Conservation (phyloP, 352 stramenopile genomes). For the Phytophthora multivora region DNA sequence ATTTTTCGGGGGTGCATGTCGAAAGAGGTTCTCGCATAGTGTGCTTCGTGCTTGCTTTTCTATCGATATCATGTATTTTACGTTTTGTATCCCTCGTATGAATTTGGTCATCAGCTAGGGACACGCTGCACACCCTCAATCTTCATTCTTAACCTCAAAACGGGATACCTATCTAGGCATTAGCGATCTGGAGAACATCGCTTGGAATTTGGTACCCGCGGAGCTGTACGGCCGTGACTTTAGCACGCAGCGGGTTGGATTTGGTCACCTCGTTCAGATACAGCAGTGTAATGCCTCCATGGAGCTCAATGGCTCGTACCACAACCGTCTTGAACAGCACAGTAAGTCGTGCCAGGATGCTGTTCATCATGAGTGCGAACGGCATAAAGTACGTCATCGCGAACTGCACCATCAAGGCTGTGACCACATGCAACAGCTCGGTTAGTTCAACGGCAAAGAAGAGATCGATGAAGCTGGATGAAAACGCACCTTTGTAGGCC, state of each 20-base stretch:
- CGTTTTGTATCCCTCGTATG: conserved; percentile 12
- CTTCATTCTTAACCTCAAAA: too few relatives aligned
- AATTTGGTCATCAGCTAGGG: neutral
- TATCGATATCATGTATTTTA: conserved; percentile 45
- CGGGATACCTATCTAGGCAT: conserved; percentile 37
- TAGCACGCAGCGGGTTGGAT: conserved; percentile 79
- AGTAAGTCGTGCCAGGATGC: conserved; percentile 65
- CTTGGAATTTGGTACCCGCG: conserved; percentile 61
- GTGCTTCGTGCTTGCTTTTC: conserved; percentile 14
- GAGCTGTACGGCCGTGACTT: conserved; percentile 73
- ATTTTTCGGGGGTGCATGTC: neutral
- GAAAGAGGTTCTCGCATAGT: conserved; percentile 4
- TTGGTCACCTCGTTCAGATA: conserved; percentile 85
- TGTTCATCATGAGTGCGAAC: conserved; percentile 81
- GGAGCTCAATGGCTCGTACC: conserved; percentile 61
- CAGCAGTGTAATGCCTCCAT: conserved; percentile 69
- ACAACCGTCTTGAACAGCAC: conserved; percentile 70
- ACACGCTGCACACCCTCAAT: too few relatives aligned
- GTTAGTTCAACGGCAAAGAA: conserved; percentile 1
- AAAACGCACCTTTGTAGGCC: conserved; percentile 63
- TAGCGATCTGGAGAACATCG: conserved; percentile 55
- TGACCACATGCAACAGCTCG: conserved; percentile 4
- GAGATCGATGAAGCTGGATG: neutral
- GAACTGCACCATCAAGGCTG: conserved; percentile 71
- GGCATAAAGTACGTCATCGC: conserved; percentile 90